Base-by-base conservation (phyloP, 805 yeast species). In the Candida oleophila region DNA sequence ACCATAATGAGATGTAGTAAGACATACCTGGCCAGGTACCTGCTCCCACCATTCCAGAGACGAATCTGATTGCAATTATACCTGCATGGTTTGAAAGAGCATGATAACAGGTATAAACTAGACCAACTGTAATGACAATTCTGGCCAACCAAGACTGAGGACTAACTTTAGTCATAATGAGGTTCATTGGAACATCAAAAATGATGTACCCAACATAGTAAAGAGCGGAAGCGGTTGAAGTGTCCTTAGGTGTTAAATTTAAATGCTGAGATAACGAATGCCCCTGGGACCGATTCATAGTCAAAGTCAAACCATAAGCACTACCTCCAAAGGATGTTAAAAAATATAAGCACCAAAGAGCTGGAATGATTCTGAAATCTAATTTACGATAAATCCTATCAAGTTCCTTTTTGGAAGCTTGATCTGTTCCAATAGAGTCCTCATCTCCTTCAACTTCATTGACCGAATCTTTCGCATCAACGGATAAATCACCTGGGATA, bases 21-120 rank as follows among this genome's bases (percentile, higher is more conserved):
- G 89, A 81, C 85, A 89, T 74, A 8, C 95, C 96, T 1, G 96
- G 96, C 96, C 96, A 88, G 3, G 88, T 81, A 37, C 96, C 96
- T 9, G 96, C 94, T 44, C 88, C 88, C 47, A 84, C 85, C 46
- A 85, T 54, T 41, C 96, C 96, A 22, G 85, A 77, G 47, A 89
- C 73, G 48, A 88, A 81, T 52, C 95, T 74, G 38, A 82, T 64
- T 2, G 90, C 95, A 47, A 82, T 80, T 25, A 89, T 68, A 3
- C 92, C 92, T 7, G 74, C 57, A 3, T 77, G 66, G 44, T 72
- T 76, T n/a, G 60, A 49, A 47, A 87, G 68, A 0, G 87, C 83
- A 4, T 83, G 71, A 60, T 85, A 87, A 61, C 95, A 89, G 1
- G 87, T 62, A 57, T 86, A 87, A 1, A 87, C 89, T 38, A 87